Evolutionary conservation across 106 monocot genomes (phyloP).

Genomic region (Xerophyta viscosa): DNA sequence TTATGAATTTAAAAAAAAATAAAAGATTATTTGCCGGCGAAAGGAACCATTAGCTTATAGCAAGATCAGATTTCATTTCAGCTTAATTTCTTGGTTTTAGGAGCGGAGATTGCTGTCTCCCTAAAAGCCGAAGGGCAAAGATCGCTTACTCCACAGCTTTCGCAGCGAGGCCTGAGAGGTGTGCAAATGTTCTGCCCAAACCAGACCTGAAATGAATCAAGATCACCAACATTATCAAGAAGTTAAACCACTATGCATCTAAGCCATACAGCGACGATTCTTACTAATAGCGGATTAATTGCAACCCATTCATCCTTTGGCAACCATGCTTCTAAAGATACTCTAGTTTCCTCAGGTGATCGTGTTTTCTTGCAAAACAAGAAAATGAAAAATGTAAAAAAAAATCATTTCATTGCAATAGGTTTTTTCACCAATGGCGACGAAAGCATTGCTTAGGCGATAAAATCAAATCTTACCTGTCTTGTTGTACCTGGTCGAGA

Average conservation of each 20-base stretch:
- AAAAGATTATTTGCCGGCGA: too few relatives aligned
- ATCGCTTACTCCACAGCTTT: constrained; percentile 40
- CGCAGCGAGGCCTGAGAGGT: constrained; percentile 68
- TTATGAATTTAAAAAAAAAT: too few relatives aligned
- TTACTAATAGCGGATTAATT: constrained; percentile 91
- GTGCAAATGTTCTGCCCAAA: constrained; percentile 94
- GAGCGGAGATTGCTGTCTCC: constrained; percentile 29
- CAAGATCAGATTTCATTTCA: too few relatives aligned
- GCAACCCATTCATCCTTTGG: constrained; percentile 95
- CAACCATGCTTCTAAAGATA: constrained; percentile 80
- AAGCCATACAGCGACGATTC: too few relatives aligned
- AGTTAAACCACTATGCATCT: too few relatives aligned
- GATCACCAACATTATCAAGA: too few relatives aligned
- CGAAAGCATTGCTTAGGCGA: too few relatives aligned
- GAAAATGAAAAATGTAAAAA: not conserved
- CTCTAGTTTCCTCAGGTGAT: constrained; percentile 83
- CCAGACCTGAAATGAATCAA: constrained; percentile 94
- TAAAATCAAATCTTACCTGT: constrained; percentile 24
- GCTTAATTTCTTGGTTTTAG: constrained; percentile 30
- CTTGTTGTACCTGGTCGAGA: constrained; percentile 42
- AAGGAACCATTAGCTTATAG: too few relatives aligned
- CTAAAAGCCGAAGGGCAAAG: constrained; percentile 85
- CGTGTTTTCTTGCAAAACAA: constrained; percentile 57
- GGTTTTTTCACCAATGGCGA: too few relatives aligned
- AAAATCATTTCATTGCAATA: not conserved